phyloP scores from a whole-genome alignment of 169 alveolate genomes.

The Neospora caninum region DNA sequence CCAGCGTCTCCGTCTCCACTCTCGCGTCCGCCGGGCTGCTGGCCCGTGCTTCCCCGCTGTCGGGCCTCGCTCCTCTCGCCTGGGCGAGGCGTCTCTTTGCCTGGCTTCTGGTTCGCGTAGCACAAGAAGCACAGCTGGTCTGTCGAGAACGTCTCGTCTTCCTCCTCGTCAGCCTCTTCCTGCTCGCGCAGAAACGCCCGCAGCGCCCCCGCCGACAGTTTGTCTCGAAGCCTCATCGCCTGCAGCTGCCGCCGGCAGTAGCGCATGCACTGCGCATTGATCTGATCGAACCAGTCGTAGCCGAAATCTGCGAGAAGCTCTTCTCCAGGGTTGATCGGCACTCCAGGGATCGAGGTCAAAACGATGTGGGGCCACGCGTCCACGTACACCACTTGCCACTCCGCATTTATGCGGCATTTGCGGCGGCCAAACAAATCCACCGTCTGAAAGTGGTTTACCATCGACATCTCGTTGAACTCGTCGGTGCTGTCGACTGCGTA shows the following conservation, averaged over 20 bases:
- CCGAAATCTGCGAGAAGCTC: constrained; percentile 78
- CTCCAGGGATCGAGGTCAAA: constrained; percentile 74
- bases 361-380: constrained; percentile 79
- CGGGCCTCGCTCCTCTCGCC: too few species aligned
- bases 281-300: constrained; percentile 63
- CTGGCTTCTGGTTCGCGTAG: background rate
- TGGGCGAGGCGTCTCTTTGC: background rate
- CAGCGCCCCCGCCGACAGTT: background rate
- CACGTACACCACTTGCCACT: constrained; percentile 67
- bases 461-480: background rate
- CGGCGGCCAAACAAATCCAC: constrained; percentile 19
- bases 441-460: constrained; percentile 20
- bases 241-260: constrained; percentile 18
- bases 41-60: too few species aligned
- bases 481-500: constrained; percentile 19
- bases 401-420: constrained; percentile 20
- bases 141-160: background rate
- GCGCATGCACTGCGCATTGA: constrained; percentile 18
- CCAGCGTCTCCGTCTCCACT: background rate
- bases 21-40: too few species aligned
- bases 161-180: constrained; percentile 26
- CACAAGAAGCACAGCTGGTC: constrained; percentile 7
- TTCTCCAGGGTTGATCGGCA: constrained; percentile 70
- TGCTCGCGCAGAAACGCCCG: constrained; percentile 14
- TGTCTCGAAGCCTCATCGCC: constrained; percentile 1